phyloP scores from a whole-genome alignment of 179 eudicot species.

The Beta macrorhiza region DNA sequence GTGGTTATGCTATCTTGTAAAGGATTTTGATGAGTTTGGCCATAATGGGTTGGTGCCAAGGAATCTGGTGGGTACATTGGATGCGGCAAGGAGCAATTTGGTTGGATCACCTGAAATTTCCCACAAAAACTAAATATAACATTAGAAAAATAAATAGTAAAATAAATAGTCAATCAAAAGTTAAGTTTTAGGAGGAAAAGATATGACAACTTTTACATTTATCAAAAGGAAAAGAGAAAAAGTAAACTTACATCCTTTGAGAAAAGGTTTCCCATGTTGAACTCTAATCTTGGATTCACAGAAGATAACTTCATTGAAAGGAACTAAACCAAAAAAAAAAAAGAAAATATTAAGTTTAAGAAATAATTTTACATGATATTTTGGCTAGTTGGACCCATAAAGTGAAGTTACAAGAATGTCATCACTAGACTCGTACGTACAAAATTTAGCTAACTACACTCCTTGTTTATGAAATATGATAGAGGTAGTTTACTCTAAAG shows the following conservation, averaged over 20 bases:
- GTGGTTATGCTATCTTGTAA: constrained; percentile 34
- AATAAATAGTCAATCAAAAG: background rate
- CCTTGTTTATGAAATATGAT: no score
- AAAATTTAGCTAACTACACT: no score
- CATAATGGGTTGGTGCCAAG: constrained; percentile 52
- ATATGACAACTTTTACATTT: background rate
- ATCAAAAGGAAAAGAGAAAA: background rate
- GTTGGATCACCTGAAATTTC: constrained; percentile 51
- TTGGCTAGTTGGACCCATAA: no score
- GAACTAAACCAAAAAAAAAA: constrained; percentile 40
- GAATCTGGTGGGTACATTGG: constrained; percentile 52
- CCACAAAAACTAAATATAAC: constrained; percentile 14
- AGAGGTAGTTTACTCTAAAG: no score
- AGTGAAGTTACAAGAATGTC: no score
- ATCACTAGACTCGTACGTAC: no score
- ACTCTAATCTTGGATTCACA: constrained; percentile 55
- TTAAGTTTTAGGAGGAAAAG: constrained; percentile 7
- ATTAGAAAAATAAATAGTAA: background rate
- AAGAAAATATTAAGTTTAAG: background rate
- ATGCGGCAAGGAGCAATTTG: constrained; percentile 41
- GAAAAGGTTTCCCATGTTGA: constrained; percentile 46
- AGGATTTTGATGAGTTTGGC: constrained; percentile 47
- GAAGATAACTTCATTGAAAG: constrained; percentile 84
- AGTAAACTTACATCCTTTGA: constrained; percentile 68
- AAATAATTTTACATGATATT: background rate